These are phyloP conservation scores for Colletotrichum kahawae DNA, from an alignment of 2,329 filamentous ascomycete genomes.

Conservation along the genomic window DNA sequence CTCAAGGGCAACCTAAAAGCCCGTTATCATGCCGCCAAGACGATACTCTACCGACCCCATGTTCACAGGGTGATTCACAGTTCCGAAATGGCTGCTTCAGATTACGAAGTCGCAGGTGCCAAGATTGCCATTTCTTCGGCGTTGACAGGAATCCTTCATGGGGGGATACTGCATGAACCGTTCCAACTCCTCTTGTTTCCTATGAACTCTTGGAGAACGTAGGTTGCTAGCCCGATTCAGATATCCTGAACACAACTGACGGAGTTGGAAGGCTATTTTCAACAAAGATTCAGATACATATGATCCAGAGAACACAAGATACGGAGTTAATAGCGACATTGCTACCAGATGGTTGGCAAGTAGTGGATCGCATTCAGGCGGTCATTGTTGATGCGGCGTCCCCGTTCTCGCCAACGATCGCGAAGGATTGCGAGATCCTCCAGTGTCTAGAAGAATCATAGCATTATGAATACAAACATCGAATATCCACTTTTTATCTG, in stretches of 20 bases:
- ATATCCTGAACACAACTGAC: not conserved
- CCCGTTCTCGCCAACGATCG: not conserved
- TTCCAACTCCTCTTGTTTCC: not conserved
- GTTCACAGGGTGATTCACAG: not conserved
- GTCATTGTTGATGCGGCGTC: not conserved
- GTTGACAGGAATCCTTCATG: not conserved
- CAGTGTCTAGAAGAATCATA: not conserved
- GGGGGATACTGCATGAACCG: not conserved
- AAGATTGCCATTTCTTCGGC: not conserved
- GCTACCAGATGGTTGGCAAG: not conserved
- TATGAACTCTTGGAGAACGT: not conserved
- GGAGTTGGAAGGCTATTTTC: not conserved
- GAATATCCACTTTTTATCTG: too few relatives aligned
- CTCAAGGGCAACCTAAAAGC: not conserved
- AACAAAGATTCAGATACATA: not conserved
- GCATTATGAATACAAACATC: too few relatives aligned
- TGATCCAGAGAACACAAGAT: not conserved
- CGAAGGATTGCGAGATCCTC: not conserved
- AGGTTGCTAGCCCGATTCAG: fast-evolving
- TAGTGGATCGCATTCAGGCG: not conserved
- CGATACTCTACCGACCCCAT: not conserved
- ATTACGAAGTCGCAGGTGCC: not conserved
- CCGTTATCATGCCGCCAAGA: not conserved
- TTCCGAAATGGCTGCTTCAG: not conserved
- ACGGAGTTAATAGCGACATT: not conserved